A percentile compares a stretch with the other conserved stretches of the same genome.
These are phyloP conservation scores for Dovyalis caffra DNA, from an alignment of 345 rosid genomes.

Conservation along the genomic window DNA sequence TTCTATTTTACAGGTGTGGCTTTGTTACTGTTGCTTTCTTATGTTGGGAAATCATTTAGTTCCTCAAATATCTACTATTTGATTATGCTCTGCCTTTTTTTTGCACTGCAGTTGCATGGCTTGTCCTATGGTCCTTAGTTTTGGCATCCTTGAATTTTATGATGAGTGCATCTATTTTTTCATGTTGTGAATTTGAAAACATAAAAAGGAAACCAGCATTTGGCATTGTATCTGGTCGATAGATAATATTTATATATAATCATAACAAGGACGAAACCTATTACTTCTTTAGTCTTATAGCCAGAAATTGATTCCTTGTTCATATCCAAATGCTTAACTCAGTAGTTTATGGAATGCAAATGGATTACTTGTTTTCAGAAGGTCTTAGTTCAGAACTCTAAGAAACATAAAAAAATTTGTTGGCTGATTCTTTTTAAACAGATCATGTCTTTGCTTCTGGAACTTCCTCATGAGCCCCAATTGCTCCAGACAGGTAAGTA, in stretches of 20 bases:
- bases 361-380: neutral
- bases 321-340: neutral
- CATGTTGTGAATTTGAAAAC: neutral
- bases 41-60: neutral
- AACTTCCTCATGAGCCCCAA: conserved; percentile 87
- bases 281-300: neutral
- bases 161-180: neutral
- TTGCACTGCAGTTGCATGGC: neutral
- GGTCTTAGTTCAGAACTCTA: neutral
- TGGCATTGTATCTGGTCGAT: neutral
- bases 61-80: neutral
- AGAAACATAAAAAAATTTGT: neutral
- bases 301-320: neutral
- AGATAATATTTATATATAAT: neutral
- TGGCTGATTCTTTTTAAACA: conserved; percentile 25
- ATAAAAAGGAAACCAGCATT: neutral
- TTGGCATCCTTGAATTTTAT: neutral
- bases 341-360: neutral
- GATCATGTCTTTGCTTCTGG: conserved; percentile 85
- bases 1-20: neutral
- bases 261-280: neutral
- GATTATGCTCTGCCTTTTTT: neutral
- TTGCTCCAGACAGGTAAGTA: conserved; percentile 83
- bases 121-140: neutral
- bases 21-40: neutral